A percentile compares a stretch with the other conserved stretches of the same genome.
phyloP scores from a whole-genome alignment of 2,329 filamentous ascomycete species.

The Penicillium sp. region DNA sequence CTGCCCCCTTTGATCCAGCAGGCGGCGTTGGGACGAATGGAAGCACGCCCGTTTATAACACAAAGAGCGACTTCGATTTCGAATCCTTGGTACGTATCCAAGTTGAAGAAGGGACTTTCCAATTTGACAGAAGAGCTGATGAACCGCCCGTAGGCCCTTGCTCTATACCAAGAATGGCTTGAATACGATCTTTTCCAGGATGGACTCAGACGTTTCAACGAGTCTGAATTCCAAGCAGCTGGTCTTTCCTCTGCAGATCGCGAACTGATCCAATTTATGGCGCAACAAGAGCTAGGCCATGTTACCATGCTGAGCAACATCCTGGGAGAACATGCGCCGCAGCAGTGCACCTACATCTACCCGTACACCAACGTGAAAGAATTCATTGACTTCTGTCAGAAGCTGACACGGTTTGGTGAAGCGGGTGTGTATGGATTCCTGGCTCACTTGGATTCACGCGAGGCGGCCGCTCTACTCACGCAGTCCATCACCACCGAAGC shows the following conservation, averaged over 20 bases:
- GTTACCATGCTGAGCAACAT: conserved; percentile 77
- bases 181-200: conserved; percentile 82
- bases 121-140: background rate
- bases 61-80: conserved; percentile 81
- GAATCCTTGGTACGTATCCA: conserved; percentile 60
- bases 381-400: conserved; percentile 81
- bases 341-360: conserved; percentile 80
- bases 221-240: conserved; percentile 66
- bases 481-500: conserved; percentile 79
- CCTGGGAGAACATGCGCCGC: conserved; percentile 68
- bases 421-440: conserved; percentile 80
- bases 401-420: conserved; percentile 80
- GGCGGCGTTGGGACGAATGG: conserved; percentile 79
- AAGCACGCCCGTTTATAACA: conserved; percentile 72
- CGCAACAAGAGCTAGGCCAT: conserved; percentile 74
- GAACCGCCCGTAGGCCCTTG: conserved; percentile 53
- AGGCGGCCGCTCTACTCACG: conserved; percentile 70
- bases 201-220: conserved; percentile 69
- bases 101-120: background rate
- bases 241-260: conserved; percentile 71
- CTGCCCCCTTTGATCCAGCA: conserved; percentile 70
- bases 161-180: conserved; percentile 80
- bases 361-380: conserved; percentile 73
- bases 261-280: conserved; percentile 74
- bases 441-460: conserved; percentile 73